These are phyloP conservation scores for Phyllostachys edulis DNA, from an alignment of 176 grass and related monocot genomes.

Conservation along the genomic window DNA sequence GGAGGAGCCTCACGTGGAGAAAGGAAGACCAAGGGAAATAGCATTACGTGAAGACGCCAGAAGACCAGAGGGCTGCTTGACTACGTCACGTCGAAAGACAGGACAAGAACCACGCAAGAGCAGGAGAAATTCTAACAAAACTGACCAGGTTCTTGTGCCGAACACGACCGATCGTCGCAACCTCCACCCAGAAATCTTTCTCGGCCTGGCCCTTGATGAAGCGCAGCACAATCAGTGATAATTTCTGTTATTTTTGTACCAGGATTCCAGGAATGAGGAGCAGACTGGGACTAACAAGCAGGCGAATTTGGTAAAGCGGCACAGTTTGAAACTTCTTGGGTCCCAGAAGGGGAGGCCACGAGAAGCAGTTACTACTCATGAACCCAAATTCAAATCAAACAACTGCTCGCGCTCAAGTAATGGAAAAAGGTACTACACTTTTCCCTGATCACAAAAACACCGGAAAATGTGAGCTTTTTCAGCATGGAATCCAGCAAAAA, in stretches of 20 bases:
- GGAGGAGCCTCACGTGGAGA: no score
- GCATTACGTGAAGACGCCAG: no score
- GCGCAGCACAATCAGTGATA: background rate
- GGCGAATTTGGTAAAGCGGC: background rate
- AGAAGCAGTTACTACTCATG: constrained; percentile 25
- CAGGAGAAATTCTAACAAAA: no score
- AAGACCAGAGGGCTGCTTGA: no score
- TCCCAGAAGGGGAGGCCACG: background rate
- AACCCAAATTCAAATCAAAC: constrained; percentile 25
- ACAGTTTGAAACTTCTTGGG: background rate
- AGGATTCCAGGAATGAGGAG: background rate
- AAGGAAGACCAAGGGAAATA: no score
- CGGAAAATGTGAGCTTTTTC: background rate
- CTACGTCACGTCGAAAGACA: no score
- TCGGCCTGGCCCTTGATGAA: constrained; percentile 79
- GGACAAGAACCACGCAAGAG: no score
- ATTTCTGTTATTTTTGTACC: background rate
- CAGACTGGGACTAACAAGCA: background rate
- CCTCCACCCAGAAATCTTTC: constrained; percentile 87
- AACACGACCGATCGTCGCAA: constrained; percentile 77
- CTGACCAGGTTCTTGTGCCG: constrained; percentile 96
- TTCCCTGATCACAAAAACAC: background rate
- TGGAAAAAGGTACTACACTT: background rate
- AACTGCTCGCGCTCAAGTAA: background rate
- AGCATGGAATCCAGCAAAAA: background rate